Base-by-base conservation (phyloP, 1,284 basidiomycete genomes). In the Ceratobasidium sp. region DNA sequence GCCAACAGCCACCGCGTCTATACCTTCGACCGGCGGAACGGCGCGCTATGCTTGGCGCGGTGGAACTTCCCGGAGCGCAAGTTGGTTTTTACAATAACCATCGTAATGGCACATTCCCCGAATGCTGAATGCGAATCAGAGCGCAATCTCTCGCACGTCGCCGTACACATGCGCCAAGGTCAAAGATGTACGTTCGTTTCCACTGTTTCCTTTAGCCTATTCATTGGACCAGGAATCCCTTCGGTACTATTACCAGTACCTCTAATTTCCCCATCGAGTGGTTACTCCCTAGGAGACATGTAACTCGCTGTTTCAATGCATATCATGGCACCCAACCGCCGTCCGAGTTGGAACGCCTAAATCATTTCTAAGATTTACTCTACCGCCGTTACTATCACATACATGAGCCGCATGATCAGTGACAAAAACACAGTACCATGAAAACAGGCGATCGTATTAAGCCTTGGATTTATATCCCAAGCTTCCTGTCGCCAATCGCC, bases 11-110 rank as follows among this genome's bases (percentile, higher is more conserved):
- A 20, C 73, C 31, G n/a, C 77, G 23, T n/a, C n/a, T n/a, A n/a
- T n/a, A n/a, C 67, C 77, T 4, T 69, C 77, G 5, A 66, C 54
- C 26, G 63, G 75, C 33, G 69, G 69, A n/a, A 63, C 64, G 1
- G 76, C 77, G 1, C 69, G 68, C n/a, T 78, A 65, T 39, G 76
- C 68, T 23, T 76, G 77, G 53, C 77, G 77, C 51, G 77, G 68
- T 35, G 77, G 77, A n/a, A 71, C 1, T 11, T 47, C 49, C 4
- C 65, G 73, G 73, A 64, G 42, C 33, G 73, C 65, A 20, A 64
- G 73, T 58, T 5, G 49, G 28, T 39, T n/a, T n/a, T n/a, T n/a
- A n/a, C n/a, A n/a, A n/a, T n/a, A n/a, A n/a, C n/a, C n/a, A n/a
- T n/a, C n/a, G n/a, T n/a, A n/a, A n/a, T n/a, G n/a, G n/a, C n/a